Base-by-base conservation (phyloP, 1,284 basidiomycete genomes). In the Trametes hirsuta region DNA sequence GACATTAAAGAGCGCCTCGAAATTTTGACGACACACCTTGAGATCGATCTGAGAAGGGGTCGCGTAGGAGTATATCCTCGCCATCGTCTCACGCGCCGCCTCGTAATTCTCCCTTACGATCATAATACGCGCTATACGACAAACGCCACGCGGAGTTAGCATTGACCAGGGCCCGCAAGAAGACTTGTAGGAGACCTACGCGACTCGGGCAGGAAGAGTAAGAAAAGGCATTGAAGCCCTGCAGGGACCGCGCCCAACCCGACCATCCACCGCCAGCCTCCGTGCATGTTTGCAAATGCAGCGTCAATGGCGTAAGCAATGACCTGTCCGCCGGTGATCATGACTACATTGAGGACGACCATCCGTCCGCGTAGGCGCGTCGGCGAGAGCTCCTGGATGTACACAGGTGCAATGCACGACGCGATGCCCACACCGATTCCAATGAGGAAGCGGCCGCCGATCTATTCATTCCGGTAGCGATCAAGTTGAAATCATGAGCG, bases 181-280 rank as follows among this genome's bases (percentile, higher is more conserved):
- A 11, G 22, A 49, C n/a, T 5, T 30, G 30, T 30, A 30, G 30
- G 30, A 30, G 6, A 78, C 84, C 68, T 62, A 88, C 90, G 92
- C 59, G 88, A 90, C 73, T 94, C 91, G 1, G 92, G 91, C 2
- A 94, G 78, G 71, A 89, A 85, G 53, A 82, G 76, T 50, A 94
- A 72, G 54, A 86, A 74, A 6, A 80, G 54, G 41, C 88, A 78
- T 69, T 94, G 91, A 1, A 92, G 61, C 1, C 77, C 82, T 0
- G 90, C 87, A 1, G 91, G 90, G 0, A 90, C 76, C 1, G 83
- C 82, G n/a, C 89, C 88, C 1, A 93, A 75, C 1, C 90, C 91
- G 24, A 93, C 89, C 90, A 94, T 93, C 85, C 85, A 94, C 53
- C 92, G 77, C 92, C 92, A 94, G 0, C 92, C 92, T 11, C 82